Evolutionary conservation across 2,329 filamentous ascomycete species (phyloP).

Genomic region (Scedosporium dehoogii): DNA sequence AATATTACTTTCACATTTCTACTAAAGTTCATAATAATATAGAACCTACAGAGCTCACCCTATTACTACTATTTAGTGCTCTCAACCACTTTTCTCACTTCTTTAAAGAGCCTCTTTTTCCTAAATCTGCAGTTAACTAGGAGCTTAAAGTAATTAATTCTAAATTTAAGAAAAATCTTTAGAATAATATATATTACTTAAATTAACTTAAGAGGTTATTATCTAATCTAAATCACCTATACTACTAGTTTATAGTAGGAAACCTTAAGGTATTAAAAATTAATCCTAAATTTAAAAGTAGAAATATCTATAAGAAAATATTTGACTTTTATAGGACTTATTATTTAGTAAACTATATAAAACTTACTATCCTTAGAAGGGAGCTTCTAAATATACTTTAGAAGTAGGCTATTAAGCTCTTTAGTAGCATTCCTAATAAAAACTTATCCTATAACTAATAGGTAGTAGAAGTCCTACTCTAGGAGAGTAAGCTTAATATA

Average conservation of each 20-base stretch:
- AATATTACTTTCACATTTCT: constrained; percentile 94
- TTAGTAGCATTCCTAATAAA: constrained; percentile 74
- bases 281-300: constrained; percentile 63
- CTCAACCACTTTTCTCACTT: constrained; percentile 91
- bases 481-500: constrained; percentile 41
- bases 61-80: constrained; percentile 62
- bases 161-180: constrained; percentile 95
- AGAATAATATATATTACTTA: constrained; percentile 82
- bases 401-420: constrained; percentile 74
- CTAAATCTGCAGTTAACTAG: constrained; percentile 73
- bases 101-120: constrained; percentile 80
- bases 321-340: constrained; percentile 84
- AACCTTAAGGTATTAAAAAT: constrained; percentile 81
- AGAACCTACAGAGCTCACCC: constrained; percentile 43
- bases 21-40: constrained; percentile 60
- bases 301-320: constrained; percentile 83
- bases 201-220: constrained; percentile 80
- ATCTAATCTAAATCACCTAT: constrained; percentile 81
- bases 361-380: constrained; percentile 74
- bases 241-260: constrained; percentile 84
- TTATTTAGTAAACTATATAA: constrained; percentile 92
- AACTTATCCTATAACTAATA: constrained; percentile 53
- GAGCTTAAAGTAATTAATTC: constrained; percentile 86
- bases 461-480: constrained; percentile 40
- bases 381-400: constrained; percentile 79